phyloP scores from a whole-genome alignment of 345 rosid genomes.

The Cardamine resedifolia region DNA sequence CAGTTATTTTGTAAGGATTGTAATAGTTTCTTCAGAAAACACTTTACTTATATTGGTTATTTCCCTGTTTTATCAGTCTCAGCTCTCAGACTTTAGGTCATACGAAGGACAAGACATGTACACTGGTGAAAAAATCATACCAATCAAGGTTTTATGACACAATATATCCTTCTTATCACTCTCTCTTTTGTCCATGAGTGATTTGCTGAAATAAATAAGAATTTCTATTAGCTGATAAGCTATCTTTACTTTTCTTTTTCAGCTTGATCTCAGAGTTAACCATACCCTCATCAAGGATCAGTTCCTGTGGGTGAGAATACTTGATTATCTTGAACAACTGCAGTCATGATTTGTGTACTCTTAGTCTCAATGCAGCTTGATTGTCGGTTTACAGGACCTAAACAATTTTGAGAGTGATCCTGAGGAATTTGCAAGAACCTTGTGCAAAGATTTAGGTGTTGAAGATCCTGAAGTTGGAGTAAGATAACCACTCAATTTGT shows the following conservation, averaged over 20 bases:
- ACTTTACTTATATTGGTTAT: slow-evolving; percentile 4
- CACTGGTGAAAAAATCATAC: slow-evolving; percentile 87
- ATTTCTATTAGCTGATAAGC: neutral
- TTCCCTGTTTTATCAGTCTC: slow-evolving; percentile 51
- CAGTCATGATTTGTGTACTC: neutral
- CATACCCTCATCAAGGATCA: slow-evolving; percentile 88
- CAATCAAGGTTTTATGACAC: slow-evolving; percentile 69
- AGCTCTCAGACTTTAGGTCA: slow-evolving; percentile 78
- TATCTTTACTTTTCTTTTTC: slow-evolving; percentile 37
- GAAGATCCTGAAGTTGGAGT: slow-evolving; percentile 96
- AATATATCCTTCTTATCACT: neutral
- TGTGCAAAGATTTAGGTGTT: slow-evolving; percentile 80
- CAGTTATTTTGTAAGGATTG: neutral
- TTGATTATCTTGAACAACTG: slow-evolving; percentile 5
- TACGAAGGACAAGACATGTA: slow-evolving; percentile 95
- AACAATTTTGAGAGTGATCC: slow-evolving; percentile 95
- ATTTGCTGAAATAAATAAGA: neutral
- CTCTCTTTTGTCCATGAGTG: neutral
- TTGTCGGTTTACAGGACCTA: slow-evolving; percentile 57
- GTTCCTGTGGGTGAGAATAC: slow-evolving; percentile 76
- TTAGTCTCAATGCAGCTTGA: neutral
- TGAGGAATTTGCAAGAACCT: slow-evolving; percentile 85
- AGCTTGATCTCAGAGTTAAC: slow-evolving; percentile 98
- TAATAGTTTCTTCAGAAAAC: neutral
- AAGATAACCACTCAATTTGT: slow-evolving; percentile 32